Evolutionary conservation across 208 protist species (phyloP).

Genomic region (Naegleria lovaniensis): DNA sequence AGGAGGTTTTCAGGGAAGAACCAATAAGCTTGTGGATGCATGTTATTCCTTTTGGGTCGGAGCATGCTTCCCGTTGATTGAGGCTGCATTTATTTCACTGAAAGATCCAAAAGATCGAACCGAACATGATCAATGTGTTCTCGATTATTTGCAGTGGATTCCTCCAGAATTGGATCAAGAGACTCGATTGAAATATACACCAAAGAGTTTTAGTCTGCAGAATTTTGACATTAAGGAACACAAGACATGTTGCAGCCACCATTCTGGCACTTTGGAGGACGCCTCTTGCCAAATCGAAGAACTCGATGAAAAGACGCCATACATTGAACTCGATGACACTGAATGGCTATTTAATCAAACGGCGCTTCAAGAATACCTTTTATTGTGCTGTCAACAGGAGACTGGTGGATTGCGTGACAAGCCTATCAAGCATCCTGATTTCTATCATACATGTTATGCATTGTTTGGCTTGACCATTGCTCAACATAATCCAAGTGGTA

Average conservation of each 20-base stretch:
- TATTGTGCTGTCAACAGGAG: constrained; percentile 60
- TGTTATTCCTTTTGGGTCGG: constrained; percentile 96
- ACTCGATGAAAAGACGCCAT: neutral
- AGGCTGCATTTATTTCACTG: neutral
- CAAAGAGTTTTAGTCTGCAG: neutral
- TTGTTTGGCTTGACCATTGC: constrained; percentile 65
- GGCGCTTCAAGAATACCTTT: constrained; percentile 63
- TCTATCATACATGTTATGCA: constrained; percentile 81
- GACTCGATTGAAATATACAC: neutral
- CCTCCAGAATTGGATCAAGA: neutral
- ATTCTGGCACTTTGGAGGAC: too few relatives aligned
- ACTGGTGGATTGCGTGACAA: constrained; percentile 76
- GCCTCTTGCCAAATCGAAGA: neutral
- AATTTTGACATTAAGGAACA: neutral
- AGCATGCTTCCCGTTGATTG: constrained; percentile 38
- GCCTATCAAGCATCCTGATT: constrained; percentile 57
- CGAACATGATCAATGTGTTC: neutral
- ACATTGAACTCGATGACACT: neutral
- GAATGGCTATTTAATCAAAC: constrained; percentile 27
- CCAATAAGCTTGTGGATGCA: constrained; percentile 93
- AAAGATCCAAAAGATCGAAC: neutral
- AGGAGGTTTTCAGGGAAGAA: constrained; percentile 87
- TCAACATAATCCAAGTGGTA: constrained; percentile 38
- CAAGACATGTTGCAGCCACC: too few relatives aligned
- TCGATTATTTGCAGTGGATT: neutral